Evolutionary conservation across 2,329 filamentous ascomycete genomes (phyloP).

Genomic region (Phyllosticta ampelicida): DNA sequence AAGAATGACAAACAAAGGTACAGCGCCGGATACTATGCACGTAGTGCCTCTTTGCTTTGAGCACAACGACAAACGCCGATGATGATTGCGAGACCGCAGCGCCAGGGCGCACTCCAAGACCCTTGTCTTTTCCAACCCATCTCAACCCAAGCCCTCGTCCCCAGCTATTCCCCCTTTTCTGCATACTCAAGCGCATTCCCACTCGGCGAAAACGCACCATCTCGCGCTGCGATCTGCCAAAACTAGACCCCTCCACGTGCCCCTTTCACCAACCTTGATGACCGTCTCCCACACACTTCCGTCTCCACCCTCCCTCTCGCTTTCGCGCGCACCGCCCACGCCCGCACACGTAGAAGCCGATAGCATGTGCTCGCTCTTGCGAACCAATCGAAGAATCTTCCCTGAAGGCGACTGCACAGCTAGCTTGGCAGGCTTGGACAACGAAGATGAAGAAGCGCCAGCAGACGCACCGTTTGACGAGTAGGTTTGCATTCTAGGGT

Average conservation of each 20-base stretch:
- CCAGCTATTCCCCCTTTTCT: background rate
- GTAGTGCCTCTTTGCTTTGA: background rate
- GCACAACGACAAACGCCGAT: background rate
- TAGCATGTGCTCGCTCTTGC: slow-evolving; percentile 60
- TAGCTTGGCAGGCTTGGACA: slow-evolving; percentile 75
- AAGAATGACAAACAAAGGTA: background rate
- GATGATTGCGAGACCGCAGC: background rate
- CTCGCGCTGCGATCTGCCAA: slow-evolving; percentile 72
- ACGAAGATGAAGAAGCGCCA: slow-evolving; percentile 23
- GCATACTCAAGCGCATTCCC: slow-evolving; percentile 48
- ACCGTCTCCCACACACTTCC: slow-evolving; percentile 80
- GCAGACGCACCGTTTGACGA: background rate
- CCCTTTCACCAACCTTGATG: slow-evolving; percentile 77
- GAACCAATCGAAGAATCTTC: slow-evolving; percentile 81
- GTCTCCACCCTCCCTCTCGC: slow-evolving; percentile 50
- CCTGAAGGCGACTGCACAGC: slow-evolving; percentile 90
- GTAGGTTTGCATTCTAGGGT: slow-evolving; percentile 20
- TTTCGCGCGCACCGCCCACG: slow-evolving; percentile 13
- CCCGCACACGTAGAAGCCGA: slow-evolving; percentile 15
- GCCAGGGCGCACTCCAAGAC: background rate
- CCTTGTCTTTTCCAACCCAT: background rate
- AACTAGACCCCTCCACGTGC: slow-evolving; percentile 71
- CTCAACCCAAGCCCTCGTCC: too few relatives aligned
- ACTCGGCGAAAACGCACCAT: slow-evolving; percentile 91
- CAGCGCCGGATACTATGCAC: background rate